A percentile compares a stretch with the other conserved stretches of the same genome.
Conservation (phyloP, 2,329 filamentous ascomycete species). For the Sporothrix pallida region DNA sequence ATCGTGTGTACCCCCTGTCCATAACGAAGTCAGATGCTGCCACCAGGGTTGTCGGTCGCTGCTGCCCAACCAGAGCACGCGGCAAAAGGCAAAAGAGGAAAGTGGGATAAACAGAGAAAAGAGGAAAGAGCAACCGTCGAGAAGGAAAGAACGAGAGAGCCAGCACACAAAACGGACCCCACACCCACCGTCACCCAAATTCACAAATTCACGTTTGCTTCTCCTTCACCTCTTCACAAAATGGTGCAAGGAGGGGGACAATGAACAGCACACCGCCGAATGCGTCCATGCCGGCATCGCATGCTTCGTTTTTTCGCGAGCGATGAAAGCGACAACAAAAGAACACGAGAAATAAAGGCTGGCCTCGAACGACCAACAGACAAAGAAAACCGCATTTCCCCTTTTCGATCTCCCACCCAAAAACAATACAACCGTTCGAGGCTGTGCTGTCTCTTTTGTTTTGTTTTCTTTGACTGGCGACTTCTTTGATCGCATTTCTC, state of each 20-base stretch:
- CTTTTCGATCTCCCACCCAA: background rate
- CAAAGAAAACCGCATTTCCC: background rate
- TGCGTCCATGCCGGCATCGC: constrained; percentile 32
- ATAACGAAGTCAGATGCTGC: background rate
- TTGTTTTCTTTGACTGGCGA: constrained; percentile 17
- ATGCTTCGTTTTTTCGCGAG: constrained; percentile 16
- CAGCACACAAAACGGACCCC: constrained; percentile 9
- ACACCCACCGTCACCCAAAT: constrained; percentile 2
- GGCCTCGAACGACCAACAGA: background rate
- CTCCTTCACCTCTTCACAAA: background rate
- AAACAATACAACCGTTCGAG: background rate
- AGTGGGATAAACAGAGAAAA: constrained; percentile 2
- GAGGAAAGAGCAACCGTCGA: background rate
- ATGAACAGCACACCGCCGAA: constrained; percentile 36
- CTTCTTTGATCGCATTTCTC: constrained; percentile 5
- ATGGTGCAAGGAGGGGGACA: too few relatives aligned
- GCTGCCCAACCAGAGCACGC: constrained; percentile 27
- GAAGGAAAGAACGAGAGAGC: background rate
- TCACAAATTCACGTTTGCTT: background rate
- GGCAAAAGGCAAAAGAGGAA: constrained; percentile 5
- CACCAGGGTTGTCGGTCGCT: constrained; percentile 10
- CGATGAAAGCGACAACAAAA: constrained; percentile 9
- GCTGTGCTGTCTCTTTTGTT: background rate
- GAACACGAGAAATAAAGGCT: background rate
- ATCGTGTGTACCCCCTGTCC: constrained; percentile 17